Evolutionary conservation across 73 alveolate species (phyloP).

Genomic region (Symbiodinium natans): DNA sequence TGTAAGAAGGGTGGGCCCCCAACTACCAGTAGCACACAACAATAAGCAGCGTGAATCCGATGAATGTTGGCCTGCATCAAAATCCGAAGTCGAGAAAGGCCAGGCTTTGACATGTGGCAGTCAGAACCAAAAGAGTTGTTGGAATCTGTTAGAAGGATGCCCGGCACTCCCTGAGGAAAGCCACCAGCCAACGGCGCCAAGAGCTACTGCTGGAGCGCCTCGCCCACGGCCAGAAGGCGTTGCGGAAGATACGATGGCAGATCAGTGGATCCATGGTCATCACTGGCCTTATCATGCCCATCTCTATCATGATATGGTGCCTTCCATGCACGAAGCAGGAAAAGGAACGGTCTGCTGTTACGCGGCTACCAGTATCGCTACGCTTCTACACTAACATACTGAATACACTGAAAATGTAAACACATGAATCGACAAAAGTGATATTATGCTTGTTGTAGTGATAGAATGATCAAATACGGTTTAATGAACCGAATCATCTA

Average conservation of each 20-base stretch:
- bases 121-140: too few relatives aligned
- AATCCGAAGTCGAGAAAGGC: neutral
- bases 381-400: too few relatives aligned
- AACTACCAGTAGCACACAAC: neutral
- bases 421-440: too few relatives aligned
- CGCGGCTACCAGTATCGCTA: too few relatives aligned
- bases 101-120: neutral
- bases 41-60: neutral
- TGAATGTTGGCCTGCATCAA: neutral
- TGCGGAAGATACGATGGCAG: conserved; percentile 90
- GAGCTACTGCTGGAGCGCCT: neutral
- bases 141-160: too few relatives aligned
- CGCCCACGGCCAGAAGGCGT: conserved; percentile 26
- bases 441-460: too few relatives aligned
- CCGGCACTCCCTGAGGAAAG: too few relatives aligned
- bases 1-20: too few relatives aligned
- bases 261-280: conserved; percentile 54
- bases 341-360: too few relatives aligned
- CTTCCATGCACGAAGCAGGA: neutral
- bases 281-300: neutral
- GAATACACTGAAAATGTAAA: too few relatives aligned
- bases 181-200: neutral
- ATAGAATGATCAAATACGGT: too few relatives aligned
- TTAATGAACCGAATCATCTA: too few relatives aligned
- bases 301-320: neutral